Evolutionary conservation across 148 eudicot species (phyloP), one percentile per base, ranked within the genome.

Genomic region (Bassia scoparia): DNA sequence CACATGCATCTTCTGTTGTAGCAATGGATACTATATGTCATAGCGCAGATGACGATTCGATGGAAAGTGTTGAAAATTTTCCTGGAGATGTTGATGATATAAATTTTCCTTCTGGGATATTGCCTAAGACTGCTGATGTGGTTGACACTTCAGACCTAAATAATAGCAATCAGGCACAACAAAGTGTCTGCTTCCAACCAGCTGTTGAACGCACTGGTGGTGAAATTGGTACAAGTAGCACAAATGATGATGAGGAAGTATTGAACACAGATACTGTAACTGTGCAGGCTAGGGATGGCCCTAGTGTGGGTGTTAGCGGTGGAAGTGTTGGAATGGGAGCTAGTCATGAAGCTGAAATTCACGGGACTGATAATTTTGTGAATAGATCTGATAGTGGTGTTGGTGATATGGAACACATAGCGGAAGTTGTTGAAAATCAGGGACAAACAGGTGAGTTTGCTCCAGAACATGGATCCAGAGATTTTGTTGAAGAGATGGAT

Each of bases 261-360:
- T 80, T 92, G 44, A 92, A 96, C 75, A 78, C 97, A 10, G 96
- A 96, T 76, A 96, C 88, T 69, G 83, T 82, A 14, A 96, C 90
- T 77, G 90, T 80, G 50, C 87, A 85, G 43, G 92, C 92, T 69
- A 88, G 88, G 76, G 96, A 92, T 77, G 93, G 87, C 15, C 89
- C 87, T 67, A 96, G 99, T 80, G 77, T 96, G 71, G 99, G 96
- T 56, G 80, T 92, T 38, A 96, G 99, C 77, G 97, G 96, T 72
- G 97, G 99, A 80, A 96, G 99, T 87, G 94, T 96, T 61, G 97
- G 99, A 66, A 96, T 92, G 99, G 99, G 94, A 68, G 96, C 97
- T 77, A 96, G 97, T 77, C 96, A 96, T 80, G 99, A 96, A 79
- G 99, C 99, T 80, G 97, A 96, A 81, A 87, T 96, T 58, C 99